Base-by-base conservation (phyloP, 192 early-diverging fungal genomes). In the Coemansia sp. region DNA sequence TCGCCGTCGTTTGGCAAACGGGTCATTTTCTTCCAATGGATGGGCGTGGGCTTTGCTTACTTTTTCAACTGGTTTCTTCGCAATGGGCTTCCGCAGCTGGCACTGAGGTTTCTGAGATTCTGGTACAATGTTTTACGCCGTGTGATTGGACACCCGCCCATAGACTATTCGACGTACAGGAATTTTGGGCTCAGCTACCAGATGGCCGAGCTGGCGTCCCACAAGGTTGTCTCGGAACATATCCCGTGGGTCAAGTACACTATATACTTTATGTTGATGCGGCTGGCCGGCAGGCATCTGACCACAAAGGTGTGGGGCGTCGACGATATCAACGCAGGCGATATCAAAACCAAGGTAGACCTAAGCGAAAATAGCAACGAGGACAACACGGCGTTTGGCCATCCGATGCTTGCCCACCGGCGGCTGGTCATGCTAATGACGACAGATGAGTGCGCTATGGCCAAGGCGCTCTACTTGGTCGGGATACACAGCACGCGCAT, bases 391-490 rank as follows among this genome's bases (percentile, higher is more conserved):
- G 4, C 45, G 4, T 63, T 63, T 34, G 14, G 3, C 17, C 51
- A 70, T n/a, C 22, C 37, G 7, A 52, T 54, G 59, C 51, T 66
- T 18, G 15, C 32, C 8, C 60, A 70, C 51, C 60, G 68, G 8
- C 15, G 68, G 51, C 32, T 70, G 51, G 48, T 53, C 8, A 33
- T 51, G 11, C 12, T 17, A 8, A 32, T 71, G 15, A 68, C 72
- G 4, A 68, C 72, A 0, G 72, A 79, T 35, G 66, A 74, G 17
- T 79, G 78, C 51, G 67, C 78, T 14, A 61, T 65, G 3, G 65
- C 72, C 0, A 61, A 66, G 7, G 55, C 74, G 37, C 65, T 79
- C 5, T 74, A 65, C 28, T 36, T 69, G 12, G 59, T 64, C 12
- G 45, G 65, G 0, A 51, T 79, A 56, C 78, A 74, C 34, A 74